These are phyloP conservation scores for Tetracladium marchalianum DNA, from an alignment of 495 filamentous ascomycete species.

Conservation along the genomic window DNA sequence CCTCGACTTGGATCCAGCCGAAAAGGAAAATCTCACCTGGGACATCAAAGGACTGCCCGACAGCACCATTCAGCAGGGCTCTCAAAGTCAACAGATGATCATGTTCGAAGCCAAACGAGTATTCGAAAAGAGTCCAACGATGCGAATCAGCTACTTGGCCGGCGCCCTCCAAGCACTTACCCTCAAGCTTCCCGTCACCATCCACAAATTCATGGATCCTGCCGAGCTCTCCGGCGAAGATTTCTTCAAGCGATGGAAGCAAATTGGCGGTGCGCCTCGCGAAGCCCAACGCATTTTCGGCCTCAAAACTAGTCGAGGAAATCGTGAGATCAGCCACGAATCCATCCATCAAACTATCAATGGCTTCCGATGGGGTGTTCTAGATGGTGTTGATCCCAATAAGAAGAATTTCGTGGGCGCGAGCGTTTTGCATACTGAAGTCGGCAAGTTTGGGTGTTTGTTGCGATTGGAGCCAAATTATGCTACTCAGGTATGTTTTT, in stretches of 20 bases:
- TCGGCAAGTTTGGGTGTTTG: slow-evolving; percentile 89
- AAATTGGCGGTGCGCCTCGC: slow-evolving; percentile 81
- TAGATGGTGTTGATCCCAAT: slow-evolving; percentile 84
- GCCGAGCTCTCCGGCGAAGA: slow-evolving; percentile 77
- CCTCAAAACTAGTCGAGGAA: slow-evolving; percentile 31
- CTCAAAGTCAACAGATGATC: slow-evolving; percentile 85
- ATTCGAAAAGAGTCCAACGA: slow-evolving; percentile 79
- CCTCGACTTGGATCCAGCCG: slow-evolving; percentile 63
- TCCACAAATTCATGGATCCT: slow-evolving; percentile 94
- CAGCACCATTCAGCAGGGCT: slow-evolving; percentile 59
- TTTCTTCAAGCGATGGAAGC: slow-evolving; percentile 98
- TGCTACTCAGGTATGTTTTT: slow-evolving; percentile 59
- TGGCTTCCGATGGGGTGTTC: slow-evolving; percentile 79
- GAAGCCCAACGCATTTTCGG: slow-evolving; percentile 85
- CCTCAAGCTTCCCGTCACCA: slow-evolving; percentile 75
- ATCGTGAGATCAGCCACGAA: slow-evolving; percentile 40
- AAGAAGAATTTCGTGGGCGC: slow-evolving; percentile 88
- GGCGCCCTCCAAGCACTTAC: slow-evolving; percentile 91
- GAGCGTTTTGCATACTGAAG: slow-evolving; percentile 76
- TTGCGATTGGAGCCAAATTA: slow-evolving; percentile 93
- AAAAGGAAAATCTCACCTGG: slow-evolving; percentile 60
- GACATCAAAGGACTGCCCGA: slow-evolving; percentile 85
- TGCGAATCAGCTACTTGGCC: slow-evolving; percentile 87
- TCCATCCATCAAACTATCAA: slow-evolving; percentile 60
- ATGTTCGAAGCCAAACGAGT: slow-evolving; percentile 81